A percentile compares a stretch with the other conserved stretches of the same genome.
These are phyloP conservation scores for Pinus albicaulis DNA, from an alignment of 75 land plant species.

Conservation along the genomic window DNA sequence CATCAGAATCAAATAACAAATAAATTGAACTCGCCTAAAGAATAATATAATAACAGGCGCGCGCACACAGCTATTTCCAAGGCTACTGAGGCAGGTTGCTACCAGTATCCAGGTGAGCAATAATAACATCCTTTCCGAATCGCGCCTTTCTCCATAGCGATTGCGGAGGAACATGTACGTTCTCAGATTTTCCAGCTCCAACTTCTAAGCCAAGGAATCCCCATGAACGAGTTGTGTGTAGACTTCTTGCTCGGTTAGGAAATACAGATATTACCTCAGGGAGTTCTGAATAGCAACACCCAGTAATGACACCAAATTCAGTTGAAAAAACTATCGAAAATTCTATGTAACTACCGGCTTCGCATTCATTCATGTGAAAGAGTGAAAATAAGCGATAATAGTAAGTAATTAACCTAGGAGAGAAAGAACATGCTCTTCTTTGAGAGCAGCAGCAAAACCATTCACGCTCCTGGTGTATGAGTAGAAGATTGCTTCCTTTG, in stretches of 20 bases:
- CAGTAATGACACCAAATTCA: no score
- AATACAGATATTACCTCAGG: slow-evolving; percentile 4
- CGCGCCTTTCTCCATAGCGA: slow-evolving; percentile 38
- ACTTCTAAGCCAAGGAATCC: background rate
- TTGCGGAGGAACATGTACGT: background rate
- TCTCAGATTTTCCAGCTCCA: background rate
- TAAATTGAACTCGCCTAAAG: background rate
- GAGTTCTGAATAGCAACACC: background rate
- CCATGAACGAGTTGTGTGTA: slow-evolving; percentile 14
- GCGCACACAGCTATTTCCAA: background rate
- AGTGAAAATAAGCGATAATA: no score
- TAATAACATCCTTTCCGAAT: slow-evolving; percentile 33
- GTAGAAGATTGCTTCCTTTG: slow-evolving; percentile 33
- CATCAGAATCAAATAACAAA: background rate
- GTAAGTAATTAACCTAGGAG: slow-evolving; percentile 1
- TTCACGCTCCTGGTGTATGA: slow-evolving; percentile 43
- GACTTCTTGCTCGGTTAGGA: background rate
- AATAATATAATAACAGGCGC: no score
- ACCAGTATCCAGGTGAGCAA: slow-evolving; percentile 47
- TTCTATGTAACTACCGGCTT: background rate
- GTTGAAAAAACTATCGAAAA: background rate
- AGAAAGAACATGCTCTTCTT: slow-evolving; percentile 24
- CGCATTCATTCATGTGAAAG: background rate
- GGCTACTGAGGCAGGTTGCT: no score
- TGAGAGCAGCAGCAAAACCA: slow-evolving; percentile 57